A percentile compares a stretch with the other conserved stretches of the same genome.
Evolutionary conservation across 2,329 filamentous ascomycete species (phyloP).

Genomic region (Ophiocordyceps camponoti-leonardi): DNA sequence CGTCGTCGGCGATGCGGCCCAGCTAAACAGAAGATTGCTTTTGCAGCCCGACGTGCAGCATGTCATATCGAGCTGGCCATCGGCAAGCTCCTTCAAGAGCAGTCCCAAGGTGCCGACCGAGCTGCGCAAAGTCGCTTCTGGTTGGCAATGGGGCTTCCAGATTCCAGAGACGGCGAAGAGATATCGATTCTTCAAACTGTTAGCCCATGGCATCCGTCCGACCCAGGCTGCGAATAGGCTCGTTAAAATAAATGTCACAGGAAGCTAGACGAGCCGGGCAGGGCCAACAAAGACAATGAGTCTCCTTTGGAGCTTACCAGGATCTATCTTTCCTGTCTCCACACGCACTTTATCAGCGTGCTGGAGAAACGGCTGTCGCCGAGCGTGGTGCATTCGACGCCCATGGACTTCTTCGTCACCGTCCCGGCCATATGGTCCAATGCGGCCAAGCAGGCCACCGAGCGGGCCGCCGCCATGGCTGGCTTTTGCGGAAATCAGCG

Average conservation of each 20-base stretch:
- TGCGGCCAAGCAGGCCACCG: conserved; percentile 31
- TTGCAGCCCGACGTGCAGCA: conserved; percentile 20
- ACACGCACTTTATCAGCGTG: conserved; percentile 27
- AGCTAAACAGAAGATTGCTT: conserved; percentile 7
- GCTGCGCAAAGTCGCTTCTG: conserved; percentile 21
- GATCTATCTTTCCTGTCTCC: conserved; percentile 28
- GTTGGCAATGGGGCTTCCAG: conserved; percentile 32
- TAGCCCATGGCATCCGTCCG: conserved; percentile 7
- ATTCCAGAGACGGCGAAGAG: conserved; percentile 22
- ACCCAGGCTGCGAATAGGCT: not conserved
- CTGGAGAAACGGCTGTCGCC: conserved; percentile 24
- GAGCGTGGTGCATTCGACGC: conserved; percentile 22
- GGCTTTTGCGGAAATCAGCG: conserved; percentile 21
- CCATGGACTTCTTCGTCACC: conserved; percentile 36
- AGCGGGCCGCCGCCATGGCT: conserved; percentile 19
- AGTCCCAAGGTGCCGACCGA: conserved; percentile 31
- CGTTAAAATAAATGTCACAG: conserved; percentile 5
- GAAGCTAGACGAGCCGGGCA: conserved; percentile 17
- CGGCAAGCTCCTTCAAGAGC: conserved; percentile 12
- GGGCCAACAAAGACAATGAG: conserved; percentile 13
- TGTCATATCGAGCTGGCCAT: conserved; percentile 27
- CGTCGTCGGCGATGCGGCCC: not conserved
- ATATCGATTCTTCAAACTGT: conserved; percentile 32
- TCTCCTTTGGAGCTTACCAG: conserved; percentile 18
- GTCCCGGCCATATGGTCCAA: conserved; percentile 44